phyloP scores from a whole-genome alignment of 352 stramenopile species.

The Thalassiosira ordinaria region DNA sequence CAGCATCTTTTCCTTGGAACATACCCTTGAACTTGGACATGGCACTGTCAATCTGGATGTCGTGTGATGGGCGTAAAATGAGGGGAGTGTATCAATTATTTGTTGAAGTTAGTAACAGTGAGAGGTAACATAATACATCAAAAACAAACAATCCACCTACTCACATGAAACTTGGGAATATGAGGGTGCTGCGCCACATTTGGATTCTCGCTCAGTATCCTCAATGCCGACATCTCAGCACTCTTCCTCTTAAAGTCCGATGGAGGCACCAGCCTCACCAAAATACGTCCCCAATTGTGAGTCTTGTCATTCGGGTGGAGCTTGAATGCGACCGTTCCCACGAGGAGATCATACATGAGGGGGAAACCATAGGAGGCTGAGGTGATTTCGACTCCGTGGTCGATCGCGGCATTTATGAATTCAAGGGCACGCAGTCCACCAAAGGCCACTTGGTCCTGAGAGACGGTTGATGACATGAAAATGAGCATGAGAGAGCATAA shows the following conservation, averaged over 20 bases:
- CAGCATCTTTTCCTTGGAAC: constrained; percentile 88
- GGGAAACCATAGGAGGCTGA: constrained; percentile 87
- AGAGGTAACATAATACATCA: too few species aligned
- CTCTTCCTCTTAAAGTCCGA: constrained; percentile 84
- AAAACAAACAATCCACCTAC: constrained; percentile 58
- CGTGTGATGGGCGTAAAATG: too few species aligned
- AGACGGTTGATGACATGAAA: too few species aligned
- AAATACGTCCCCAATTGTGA: constrained; percentile 86
- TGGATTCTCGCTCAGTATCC: constrained; percentile 86
- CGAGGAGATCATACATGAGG: constrained; percentile 89
- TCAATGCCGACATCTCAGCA: constrained; percentile 85
- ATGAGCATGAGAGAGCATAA: too few species aligned
- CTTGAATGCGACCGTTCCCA: constrained; percentile 87
- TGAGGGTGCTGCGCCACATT: constrained; percentile 81
- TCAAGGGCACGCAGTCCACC: constrained; percentile 82
- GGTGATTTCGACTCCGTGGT: constrained; percentile 83
- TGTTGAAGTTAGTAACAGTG: too few species aligned
- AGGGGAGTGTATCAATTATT: too few species aligned
- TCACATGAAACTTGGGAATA: constrained; percentile 89
- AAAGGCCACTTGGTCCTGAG: constrained; percentile 86
- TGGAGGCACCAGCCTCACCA: constrained; percentile 84
- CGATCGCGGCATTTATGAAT: constrained; percentile 84
- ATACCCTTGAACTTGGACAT: constrained; percentile 89
- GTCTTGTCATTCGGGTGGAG: constrained; percentile 87
- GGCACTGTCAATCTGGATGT: constrained; percentile 79